These are phyloP conservation scores for Amanita rubescens DNA, from an alignment of 768 basidiomycete species.

Conservation along the genomic window DNA sequence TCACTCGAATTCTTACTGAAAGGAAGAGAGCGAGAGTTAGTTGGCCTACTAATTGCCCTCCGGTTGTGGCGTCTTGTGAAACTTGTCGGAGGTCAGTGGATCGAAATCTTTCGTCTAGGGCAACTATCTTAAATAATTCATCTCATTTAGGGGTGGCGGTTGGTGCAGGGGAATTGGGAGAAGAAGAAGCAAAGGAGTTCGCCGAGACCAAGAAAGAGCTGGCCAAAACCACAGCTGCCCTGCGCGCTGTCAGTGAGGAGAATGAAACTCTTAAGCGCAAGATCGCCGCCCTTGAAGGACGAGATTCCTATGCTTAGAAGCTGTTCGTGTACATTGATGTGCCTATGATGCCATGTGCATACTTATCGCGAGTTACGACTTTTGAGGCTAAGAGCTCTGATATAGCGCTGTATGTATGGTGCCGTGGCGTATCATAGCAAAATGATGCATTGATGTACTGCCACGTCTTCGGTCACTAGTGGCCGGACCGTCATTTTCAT, in stretches of 20 bases:
- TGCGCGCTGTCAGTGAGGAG: conserved; percentile 43
- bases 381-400: too few relatives aligned
- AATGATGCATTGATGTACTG: too few relatives aligned
- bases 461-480: too few relatives aligned
- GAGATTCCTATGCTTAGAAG: neutral
- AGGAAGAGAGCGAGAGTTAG: conserved; percentile 66
- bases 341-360: too few relatives aligned
- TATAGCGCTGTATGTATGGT: too few relatives aligned
- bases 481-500: too few relatives aligned
- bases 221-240: conserved; percentile 31
- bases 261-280: conserved; percentile 43
- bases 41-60: conserved; percentile 59
- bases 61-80: conserved; percentile 81
- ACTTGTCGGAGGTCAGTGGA: conserved; percentile 49
- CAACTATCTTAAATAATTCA: neutral
- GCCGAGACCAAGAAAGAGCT: conserved; percentile 43
- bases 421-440: too few relatives aligned
- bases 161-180: conserved; percentile 64
- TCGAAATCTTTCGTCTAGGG: neutral
- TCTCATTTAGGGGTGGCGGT: conserved; percentile 55
- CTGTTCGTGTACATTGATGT: neutral
- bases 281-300: conserved; percentile 14
- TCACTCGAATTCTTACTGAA: conserved; percentile 61
- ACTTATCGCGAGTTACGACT: too few relatives aligned
- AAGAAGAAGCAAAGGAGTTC: conserved; percentile 43